phyloP scores from a whole-genome alignment of 2,329 filamentous ascomycete genomes.

The Esteya vermicola region DNA sequence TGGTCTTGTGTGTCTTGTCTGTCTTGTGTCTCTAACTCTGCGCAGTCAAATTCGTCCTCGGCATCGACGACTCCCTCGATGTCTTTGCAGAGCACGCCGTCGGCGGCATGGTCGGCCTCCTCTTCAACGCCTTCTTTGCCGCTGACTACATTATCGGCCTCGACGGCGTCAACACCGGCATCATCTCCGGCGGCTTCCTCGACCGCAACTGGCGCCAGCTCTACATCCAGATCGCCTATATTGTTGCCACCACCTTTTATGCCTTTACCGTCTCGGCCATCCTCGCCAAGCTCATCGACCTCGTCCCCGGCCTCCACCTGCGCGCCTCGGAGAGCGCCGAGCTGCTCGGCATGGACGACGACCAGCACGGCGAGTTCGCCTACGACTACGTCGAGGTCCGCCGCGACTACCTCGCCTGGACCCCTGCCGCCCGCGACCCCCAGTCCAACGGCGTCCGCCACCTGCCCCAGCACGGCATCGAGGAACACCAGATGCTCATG shows the following conservation, averaged over 20 bases:
- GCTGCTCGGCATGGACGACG: conserved; percentile 77
- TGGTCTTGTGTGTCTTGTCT: neutral
- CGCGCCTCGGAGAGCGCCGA: conserved; percentile 71
- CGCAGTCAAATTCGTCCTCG: conserved; percentile 43
- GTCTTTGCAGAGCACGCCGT: conserved; percentile 59
- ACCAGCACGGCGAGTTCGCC: conserved; percentile 80
- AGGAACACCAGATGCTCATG: conserved; percentile 48
- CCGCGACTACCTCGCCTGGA: conserved; percentile 80
- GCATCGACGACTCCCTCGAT: conserved; percentile 58
- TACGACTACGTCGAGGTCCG: conserved; percentile 86
- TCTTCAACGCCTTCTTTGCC: conserved; percentile 63
- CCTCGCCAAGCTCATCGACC: conserved; percentile 61
- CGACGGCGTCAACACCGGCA: conserved; percentile 59
- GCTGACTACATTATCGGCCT: conserved; percentile 58
- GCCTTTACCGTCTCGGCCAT: conserved; percentile 60
- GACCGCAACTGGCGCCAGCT: conserved; percentile 61
- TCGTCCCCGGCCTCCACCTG: conserved; percentile 63
- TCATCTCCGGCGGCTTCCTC: conserved; percentile 53
- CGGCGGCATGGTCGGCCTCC: conserved; percentile 52
- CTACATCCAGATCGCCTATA: conserved; percentile 69
- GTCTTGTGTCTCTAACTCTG: conserved; percentile 1
- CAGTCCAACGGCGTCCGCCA: conserved; percentile 40
- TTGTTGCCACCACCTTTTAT: conserved; percentile 51
- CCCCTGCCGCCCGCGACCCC: conserved; percentile 55
- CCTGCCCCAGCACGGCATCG: conserved; percentile 59